Evolutionary conservation across 306 rosid species (phyloP).

Genomic region (Heteromeles arbutifolia): DNA sequence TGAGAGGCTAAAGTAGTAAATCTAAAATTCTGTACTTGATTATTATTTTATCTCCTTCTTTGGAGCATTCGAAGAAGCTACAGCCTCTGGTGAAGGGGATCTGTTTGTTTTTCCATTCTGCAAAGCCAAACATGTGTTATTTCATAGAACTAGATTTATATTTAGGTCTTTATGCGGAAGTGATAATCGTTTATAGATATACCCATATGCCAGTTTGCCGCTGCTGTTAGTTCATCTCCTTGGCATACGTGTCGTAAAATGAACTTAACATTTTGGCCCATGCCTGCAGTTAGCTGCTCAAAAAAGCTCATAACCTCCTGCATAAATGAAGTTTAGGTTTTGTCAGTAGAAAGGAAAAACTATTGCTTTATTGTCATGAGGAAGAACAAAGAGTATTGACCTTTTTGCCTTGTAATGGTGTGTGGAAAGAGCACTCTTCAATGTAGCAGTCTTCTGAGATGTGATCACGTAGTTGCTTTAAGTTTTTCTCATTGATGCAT

Average conservation of each 20-base stretch:
- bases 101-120: conserved; percentile 61
- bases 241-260: conserved; percentile 34
- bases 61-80: conserved; percentile 58
- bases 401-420: conserved; percentile 62
- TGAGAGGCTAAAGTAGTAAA: neutral
- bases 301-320: conserved; percentile 62
- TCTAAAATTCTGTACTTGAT: conserved; percentile 33
- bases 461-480: conserved; percentile 30
- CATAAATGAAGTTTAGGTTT: neutral
- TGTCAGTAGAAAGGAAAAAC: neutral
- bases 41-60: conserved; percentile 28
- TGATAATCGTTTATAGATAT: neutral
- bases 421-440: conserved; percentile 53
- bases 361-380: neutral
- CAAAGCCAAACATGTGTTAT: neutral
- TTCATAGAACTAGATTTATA: neutral
- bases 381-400: conserved; percentile 18
- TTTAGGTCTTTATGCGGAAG: neutral
- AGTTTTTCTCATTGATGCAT: conserved; percentile 56
- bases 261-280: conserved; percentile 73
- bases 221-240: conserved; percentile 48
- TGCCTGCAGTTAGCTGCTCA: conserved; percentile 44
- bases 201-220: conserved; percentile 78
- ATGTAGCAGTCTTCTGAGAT: conserved; percentile 50
- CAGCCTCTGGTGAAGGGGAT: conserved; percentile 90